Percentiles rank a stretch among this genome's conserved stretches.
Evolutionary conservation across 192 early-diverging fungal genomes (phyloP).

Genomic region (Dimargaris xerosporica): DNA sequence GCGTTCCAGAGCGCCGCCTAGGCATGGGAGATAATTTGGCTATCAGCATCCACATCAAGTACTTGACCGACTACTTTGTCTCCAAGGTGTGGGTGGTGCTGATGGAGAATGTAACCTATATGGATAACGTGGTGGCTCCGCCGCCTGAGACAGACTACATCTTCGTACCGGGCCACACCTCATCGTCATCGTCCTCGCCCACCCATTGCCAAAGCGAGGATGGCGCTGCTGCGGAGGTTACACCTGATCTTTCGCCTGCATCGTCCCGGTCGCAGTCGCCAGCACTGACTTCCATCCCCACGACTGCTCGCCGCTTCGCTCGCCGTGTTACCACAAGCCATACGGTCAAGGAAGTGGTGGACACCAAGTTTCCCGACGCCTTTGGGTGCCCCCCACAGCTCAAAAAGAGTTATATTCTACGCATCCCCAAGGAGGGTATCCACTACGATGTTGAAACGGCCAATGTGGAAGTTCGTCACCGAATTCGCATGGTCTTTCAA

Average conservation of each 20-base stretch:
- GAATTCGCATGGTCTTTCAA: constrained; percentile 10
- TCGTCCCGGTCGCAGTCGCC: neutral
- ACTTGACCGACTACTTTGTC: neutral
- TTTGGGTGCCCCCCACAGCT: neutral
- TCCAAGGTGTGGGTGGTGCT: constrained; percentile 11
- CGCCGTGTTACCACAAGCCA: neutral
- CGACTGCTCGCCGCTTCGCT: neutral
- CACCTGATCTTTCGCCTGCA: neutral
- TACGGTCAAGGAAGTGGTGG: constrained; percentile 6
- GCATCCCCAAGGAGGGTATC: neutral
- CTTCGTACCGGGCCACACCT: neutral
- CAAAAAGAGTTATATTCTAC: neutral
- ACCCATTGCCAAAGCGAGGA: neutral
- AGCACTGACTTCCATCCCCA: neutral
- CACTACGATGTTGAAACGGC: constrained; percentile 4
- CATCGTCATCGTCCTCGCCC: neutral
- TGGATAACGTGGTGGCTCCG: neutral
- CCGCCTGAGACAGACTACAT: neutral
- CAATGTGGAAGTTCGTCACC: neutral
- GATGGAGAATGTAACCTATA: neutral
- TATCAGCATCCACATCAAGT: neutral
- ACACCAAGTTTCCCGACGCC: neutral
- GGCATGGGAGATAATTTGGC: neutral
- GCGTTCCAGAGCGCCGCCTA: neutral
- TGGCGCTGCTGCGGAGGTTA: neutral